phyloP scores from a whole-genome alignment of 306 rosid genomes.

The Luffa acutangula region DNA sequence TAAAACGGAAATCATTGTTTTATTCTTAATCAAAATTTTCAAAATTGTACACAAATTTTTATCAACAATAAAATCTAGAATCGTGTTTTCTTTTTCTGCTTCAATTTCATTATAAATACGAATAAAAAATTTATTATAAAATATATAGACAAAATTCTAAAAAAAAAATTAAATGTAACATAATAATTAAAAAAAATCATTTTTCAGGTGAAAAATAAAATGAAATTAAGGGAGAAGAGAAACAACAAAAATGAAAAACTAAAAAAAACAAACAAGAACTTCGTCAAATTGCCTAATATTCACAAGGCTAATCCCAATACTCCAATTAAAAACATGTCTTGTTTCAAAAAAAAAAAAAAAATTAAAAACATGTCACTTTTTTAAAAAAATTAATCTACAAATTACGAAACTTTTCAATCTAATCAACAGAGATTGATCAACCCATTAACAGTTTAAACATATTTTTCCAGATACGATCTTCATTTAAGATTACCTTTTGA shows the following conservation, averaged over 20 bases:
- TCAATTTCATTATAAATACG: neutral
- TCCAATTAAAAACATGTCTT: neutral
- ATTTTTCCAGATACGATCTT: neutral
- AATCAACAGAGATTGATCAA: neutral
- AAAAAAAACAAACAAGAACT: too few species aligned
- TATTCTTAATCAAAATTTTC: too few species aligned
- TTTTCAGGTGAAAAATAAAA: too few species aligned
- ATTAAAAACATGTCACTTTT: neutral
- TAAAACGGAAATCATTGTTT: too few species aligned
- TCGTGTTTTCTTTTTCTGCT: neutral
- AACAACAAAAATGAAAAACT: too few species aligned
- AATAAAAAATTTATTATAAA: neutral
- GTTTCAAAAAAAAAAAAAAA: too few species aligned
- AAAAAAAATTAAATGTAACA: neutral
- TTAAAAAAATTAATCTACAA: neutral
- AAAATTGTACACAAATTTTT: neutral
- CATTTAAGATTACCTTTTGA: constrained; percentile 42
- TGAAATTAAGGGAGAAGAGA: too few species aligned
- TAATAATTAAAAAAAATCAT: neutral
- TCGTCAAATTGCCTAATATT: neutral
- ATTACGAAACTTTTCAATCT: neutral
- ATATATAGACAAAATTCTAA: neutral
- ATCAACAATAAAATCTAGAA: neutral
- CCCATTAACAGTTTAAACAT: neutral
- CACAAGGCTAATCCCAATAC: neutral